Evolutionary conservation across 352 stramenopile species (phyloP).

Genomic region (Globisporangium acanthophoron): DNA sequence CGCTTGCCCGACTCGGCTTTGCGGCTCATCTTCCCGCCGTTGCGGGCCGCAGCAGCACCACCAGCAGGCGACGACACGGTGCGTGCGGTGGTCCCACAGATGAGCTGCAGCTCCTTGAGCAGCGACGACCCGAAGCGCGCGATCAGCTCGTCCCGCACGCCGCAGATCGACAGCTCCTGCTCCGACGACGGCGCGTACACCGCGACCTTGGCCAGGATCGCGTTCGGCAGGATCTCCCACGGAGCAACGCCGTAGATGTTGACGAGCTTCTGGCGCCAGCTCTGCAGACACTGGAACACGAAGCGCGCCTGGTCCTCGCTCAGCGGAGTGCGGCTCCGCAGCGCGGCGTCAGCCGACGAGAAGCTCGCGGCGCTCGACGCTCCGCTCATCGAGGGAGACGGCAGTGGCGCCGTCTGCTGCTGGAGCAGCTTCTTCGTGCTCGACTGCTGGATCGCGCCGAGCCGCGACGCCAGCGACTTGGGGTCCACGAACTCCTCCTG

Average conservation of each 20-base stretch:
- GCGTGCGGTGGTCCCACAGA: slow-evolving; percentile 8
- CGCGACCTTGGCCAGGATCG: slow-evolving; percentile 65
- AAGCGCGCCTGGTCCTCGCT: slow-evolving; percentile 52
- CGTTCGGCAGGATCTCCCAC: slow-evolving; percentile 71
- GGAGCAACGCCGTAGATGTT: slow-evolving; percentile 62
- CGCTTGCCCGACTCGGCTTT: slow-evolving; percentile 11
- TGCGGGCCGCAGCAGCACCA: not conserved
- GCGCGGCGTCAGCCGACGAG: not conserved
- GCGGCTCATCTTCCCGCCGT: slow-evolving; percentile 2
- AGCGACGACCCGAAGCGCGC: slow-evolving; percentile 59
- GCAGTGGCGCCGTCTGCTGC: slow-evolving; percentile 27
- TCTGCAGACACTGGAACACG: slow-evolving; percentile 70
- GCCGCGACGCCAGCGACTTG: slow-evolving; percentile 88
- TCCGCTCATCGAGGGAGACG: not conserved
- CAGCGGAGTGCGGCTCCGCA: slow-evolving; percentile 21
- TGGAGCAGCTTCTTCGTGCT: slow-evolving; percentile 59
- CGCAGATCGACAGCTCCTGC: slow-evolving; percentile 52
- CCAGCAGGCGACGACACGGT: not conserved
- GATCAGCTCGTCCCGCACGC: slow-evolving; percentile 36
- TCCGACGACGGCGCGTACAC: slow-evolving; percentile 47
- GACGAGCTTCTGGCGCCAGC: slow-evolving; percentile 74
- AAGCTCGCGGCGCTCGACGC: not conserved
- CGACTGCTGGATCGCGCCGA: slow-evolving; percentile 82
- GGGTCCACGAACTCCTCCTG: slow-evolving; percentile 91
- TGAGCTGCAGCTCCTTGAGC: slow-evolving; percentile 43